Evolutionary conservation across 495 filamentous ascomycete species (phyloP), one percentile per base, ranked within the genome.

Genomic region (Stereocaulon alpinum): DNA sequence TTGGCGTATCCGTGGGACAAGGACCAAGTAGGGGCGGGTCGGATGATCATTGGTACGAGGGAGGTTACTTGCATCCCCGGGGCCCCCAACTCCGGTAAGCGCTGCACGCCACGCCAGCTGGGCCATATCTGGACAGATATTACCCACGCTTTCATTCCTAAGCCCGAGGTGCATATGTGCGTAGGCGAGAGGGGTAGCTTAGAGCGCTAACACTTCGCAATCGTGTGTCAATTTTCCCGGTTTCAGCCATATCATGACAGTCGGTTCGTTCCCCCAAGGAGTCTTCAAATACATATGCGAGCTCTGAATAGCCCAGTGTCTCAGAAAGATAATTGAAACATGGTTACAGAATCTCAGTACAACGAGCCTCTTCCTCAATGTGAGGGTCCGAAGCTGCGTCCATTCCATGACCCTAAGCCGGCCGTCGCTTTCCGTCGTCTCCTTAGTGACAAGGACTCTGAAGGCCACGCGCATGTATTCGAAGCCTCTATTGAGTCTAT

Each of bases 381-480:
- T 29, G 49, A 60, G 12, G 56, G 56, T 11, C 57, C 61, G 0
- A 59, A 63, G 57, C 57, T 63, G 12, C 29, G 50, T 17, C 51
- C 49, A 4, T 63, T 63, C 37, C 6, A 7, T 1, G 20, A 59
- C 7, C 41, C 17, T 24, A 30, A 34, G 6, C 12, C 50, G 15
- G 6, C 1, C 41, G 18, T 59, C 10, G 18, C 27, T n/a, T 60
- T 60, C 30, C 32, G 12, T 4, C 37, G 51, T 0, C 50, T 63
- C 1, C 41, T 63, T 1, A 60, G 49, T 34, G 57, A 63, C 27
- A 41, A 11, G 34, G 48, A 53, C 1, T 32, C 47, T 0, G 42
- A 51, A 40, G 50, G 56, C 22, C 29, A 60, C 6, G 37, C 56
- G 3, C 51, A 63, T 24, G 61, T 63, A 0, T 63, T 63, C 18